These are phyloP conservation scores for Lepidium didymum DNA, from an alignment of 345 rosid genomes.

Conservation along the genomic window DNA sequence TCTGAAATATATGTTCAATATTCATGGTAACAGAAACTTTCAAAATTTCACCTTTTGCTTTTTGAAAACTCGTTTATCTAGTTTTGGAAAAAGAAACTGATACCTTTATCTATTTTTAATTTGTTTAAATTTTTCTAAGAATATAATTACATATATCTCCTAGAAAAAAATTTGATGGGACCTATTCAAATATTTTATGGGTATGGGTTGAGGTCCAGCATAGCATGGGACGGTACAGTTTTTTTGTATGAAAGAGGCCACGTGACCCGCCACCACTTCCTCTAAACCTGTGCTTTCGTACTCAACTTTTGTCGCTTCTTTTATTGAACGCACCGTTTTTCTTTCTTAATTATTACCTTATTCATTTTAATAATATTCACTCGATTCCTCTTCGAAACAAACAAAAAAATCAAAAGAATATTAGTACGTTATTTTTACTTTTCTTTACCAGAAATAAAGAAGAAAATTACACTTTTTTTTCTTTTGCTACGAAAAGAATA, in stretches of 20 bases:
- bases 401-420: not conserved
- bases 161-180: no score
- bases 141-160: no score
- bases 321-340: slow-evolving; percentile 11
- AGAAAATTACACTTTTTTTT: not conserved
- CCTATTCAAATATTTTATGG: no score
- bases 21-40: no score
- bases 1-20: no score
- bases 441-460: not conserved
- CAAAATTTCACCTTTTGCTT: no score
- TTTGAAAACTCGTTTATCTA: no score
- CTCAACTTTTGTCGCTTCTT: slow-evolving; percentile 26
- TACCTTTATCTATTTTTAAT: no score
- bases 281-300: slow-evolving; percentile 26
- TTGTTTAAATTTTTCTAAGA: no score
- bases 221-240: slow-evolving; percentile 7
- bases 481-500: not conserved
- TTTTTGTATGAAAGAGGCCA: slow-evolving; percentile 11
- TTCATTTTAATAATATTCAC: not conserved
- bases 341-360: not conserved
- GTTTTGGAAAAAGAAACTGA: no score
- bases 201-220: no score
- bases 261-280: slow-evolving; percentile 31
- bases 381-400: slow-evolving; percentile 16
- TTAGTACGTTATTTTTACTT: not conserved